A percentile compares a stretch with the other conserved stretches of the same genome.
Evolutionary conservation across 345 rosid species (phyloP).

Genomic region (Mangifera indica): DNA sequence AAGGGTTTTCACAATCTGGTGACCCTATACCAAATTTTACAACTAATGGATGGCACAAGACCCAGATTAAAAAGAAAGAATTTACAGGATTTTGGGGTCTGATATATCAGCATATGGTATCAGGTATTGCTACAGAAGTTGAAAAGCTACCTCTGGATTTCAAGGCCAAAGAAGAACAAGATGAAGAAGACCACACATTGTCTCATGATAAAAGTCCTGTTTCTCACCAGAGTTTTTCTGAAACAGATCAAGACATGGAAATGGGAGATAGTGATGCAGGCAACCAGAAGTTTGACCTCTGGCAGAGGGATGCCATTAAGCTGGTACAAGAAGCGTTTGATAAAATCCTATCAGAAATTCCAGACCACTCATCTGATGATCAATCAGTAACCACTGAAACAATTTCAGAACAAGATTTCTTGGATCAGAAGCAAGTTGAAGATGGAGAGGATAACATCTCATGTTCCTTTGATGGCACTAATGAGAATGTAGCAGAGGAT

Average conservation of each 20-base stretch:
- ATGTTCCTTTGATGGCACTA: conserved; percentile 21
- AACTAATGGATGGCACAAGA: conserved; percentile 19
- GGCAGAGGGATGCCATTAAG: conserved; percentile 57
- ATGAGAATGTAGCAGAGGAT: conserved; percentile 12
- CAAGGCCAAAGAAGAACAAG: conserved; percentile 22
- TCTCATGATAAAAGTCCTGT: conserved; percentile 17
- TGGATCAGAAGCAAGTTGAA: conserved; percentile 33
- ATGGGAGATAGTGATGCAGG: conserved; percentile 34
- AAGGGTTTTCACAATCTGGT: conserved; percentile 8
- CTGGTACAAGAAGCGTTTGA: conserved; percentile 78
- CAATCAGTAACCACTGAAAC: conserved; percentile 41
- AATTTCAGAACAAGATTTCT: conserved; percentile 38
- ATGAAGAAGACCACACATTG: conserved; percentile 14
- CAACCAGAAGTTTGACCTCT: conserved; percentile 33
- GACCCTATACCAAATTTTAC: conserved; percentile 20
- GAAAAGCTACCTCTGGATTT: conserved; percentile 30
- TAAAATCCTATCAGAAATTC: conserved; percentile 73
- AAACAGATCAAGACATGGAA: conserved; percentile 16
- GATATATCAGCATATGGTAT: conserved; percentile 72
- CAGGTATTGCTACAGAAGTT: conserved; percentile 47
- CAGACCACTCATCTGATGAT: conserved; percentile 54
- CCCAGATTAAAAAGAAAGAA: conserved; percentile 47
- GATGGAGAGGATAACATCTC: conserved; percentile 30
- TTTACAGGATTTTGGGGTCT: conserved; percentile 62
- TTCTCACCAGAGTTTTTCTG: conserved; percentile 20